Percentiles rank a stretch among this genome's conserved stretches.
phyloP scores from a whole-genome alignment of 1,139 yeast genomes.

The Citeromyces hawaiiensis region DNA sequence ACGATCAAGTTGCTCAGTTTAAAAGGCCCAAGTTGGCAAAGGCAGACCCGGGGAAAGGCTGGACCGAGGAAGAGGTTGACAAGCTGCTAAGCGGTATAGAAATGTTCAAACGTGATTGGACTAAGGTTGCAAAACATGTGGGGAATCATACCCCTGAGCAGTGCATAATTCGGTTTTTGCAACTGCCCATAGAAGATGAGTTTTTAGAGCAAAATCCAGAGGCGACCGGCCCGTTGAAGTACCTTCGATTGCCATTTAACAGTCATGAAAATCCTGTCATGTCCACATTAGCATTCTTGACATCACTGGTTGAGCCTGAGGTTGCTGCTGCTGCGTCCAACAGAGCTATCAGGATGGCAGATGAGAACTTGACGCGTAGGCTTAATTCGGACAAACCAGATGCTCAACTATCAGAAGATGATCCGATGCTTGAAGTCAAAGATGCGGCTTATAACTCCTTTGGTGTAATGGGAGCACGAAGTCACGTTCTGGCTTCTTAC shows the following conservation, averaged over 20 bases:
- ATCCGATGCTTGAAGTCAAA: slow-evolving; percentile 13
- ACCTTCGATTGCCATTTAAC: slow-evolving; percentile 71
- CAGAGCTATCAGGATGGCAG: slow-evolving; percentile 46
- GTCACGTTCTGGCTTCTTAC: slow-evolving; percentile 70
- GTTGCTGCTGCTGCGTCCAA: slow-evolving; percentile 74
- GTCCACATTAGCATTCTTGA: slow-evolving; percentile 78
- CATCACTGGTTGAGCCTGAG: slow-evolving; percentile 78
- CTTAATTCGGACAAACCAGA: slow-evolving; percentile 1
- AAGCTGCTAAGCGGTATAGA: slow-evolving; percentile 51
- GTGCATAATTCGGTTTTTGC: slow-evolving; percentile 68
- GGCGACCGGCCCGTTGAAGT: slow-evolving; percentile 62
- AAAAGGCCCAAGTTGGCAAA: slow-evolving; percentile 6
- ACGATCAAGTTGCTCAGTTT: slow-evolving; percentile 8
- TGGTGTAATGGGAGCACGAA: slow-evolving; percentile 66
- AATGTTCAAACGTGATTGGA: slow-evolving; percentile 59
- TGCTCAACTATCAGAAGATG: slow-evolving; percentile 1
- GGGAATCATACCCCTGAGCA: slow-evolving; percentile 66
- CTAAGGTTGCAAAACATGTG: slow-evolving; percentile 48
- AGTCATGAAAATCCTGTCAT: slow-evolving; percentile 86
- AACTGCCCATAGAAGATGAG: slow-evolving; percentile 71
- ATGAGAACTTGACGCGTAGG: slow-evolving; percentile 21
- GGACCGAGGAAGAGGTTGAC: slow-evolving; percentile 53
- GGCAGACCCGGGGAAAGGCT: slow-evolving; percentile 28
- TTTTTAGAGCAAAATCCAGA: slow-evolving; percentile 36
- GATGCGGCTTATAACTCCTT: slow-evolving; percentile 45